Evolutionary conservation across 78 protist genomes (phyloP).

Genomic region (Neovahlkampfia damariscottae): DNA sequence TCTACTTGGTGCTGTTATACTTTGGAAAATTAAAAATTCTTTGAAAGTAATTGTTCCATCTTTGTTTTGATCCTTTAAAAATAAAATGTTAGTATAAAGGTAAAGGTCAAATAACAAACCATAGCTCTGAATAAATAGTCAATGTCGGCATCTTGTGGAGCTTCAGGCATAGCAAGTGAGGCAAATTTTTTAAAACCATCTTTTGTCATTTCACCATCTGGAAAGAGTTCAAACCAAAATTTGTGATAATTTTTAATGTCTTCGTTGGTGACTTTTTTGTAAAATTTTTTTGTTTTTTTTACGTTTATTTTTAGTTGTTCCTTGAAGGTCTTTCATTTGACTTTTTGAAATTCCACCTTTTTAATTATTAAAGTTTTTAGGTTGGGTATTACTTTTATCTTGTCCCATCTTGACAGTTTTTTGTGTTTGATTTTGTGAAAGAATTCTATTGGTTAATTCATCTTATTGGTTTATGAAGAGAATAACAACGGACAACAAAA

Average conservation of each 20-base stretch:
- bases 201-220: neutral
- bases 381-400: neutral
- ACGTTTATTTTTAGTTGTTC: neutral
- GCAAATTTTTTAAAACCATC: neutral
- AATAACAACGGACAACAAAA: no score
- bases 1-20: neutral
- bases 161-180: neutral
- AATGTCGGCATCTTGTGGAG: neutral
- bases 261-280: neutral
- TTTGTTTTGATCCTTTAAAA: neutral
- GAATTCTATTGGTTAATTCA: no score
- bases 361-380: neutral
- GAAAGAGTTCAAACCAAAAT: neutral
- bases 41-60: neutral
- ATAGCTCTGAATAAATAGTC: neutral
- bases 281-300: neutral
- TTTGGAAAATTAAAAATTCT: neutral
- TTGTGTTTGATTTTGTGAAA: no score
- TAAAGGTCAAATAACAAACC: no score
- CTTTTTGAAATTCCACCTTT: neutral
- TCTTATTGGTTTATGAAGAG: no score
- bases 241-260: neutral
- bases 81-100: no score
- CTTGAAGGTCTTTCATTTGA: neutral
- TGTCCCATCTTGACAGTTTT: neutral